Conservation (phyloP, 1,284 basidiomycete genomes). For the Sanghuangporus baumii region DNA sequence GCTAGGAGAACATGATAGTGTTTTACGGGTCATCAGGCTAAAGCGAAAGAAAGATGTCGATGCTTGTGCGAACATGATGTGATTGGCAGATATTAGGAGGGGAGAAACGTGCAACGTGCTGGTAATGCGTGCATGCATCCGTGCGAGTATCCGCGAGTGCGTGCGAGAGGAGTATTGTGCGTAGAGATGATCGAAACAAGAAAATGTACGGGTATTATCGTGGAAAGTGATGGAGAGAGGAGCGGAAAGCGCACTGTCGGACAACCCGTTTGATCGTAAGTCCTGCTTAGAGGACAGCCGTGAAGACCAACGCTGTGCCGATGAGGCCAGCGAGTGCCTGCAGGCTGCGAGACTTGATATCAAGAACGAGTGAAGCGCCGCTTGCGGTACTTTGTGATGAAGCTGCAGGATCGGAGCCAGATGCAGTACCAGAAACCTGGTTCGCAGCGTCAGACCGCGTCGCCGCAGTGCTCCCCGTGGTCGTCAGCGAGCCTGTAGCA, state of each 20-base stretch:
- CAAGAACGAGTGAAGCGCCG: conserved; percentile 5
- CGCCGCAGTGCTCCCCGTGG: neutral
- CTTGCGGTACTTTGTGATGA: neutral
- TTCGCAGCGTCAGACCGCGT: neutral
- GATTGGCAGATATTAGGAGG: neutral
- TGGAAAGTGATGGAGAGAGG: neutral
- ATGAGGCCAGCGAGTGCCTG: conserved; percentile 9
- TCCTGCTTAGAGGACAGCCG: conserved; percentile 2
- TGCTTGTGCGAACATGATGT: too few relatives aligned
- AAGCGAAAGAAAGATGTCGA: too few relatives aligned
- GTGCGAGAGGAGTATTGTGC: neutral
- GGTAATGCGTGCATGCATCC: neutral
- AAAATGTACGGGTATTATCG: neutral
- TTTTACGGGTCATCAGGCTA: too few relatives aligned
- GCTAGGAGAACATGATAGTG: too few relatives aligned
- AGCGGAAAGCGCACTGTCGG: neutral
- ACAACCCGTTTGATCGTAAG: neutral
- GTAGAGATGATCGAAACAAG: neutral
- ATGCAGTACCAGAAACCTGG: neutral
- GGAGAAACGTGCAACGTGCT: neutral
- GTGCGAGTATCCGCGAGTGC: neutral
- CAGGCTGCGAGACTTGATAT: conserved; percentile 12
- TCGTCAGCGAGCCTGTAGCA: conserved; percentile 18
- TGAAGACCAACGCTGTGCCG: conserved; percentile 12
- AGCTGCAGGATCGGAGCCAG: neutral